Conservation (phyloP, 1,139 yeast species). For the Diutina ranongensis region DNA sequence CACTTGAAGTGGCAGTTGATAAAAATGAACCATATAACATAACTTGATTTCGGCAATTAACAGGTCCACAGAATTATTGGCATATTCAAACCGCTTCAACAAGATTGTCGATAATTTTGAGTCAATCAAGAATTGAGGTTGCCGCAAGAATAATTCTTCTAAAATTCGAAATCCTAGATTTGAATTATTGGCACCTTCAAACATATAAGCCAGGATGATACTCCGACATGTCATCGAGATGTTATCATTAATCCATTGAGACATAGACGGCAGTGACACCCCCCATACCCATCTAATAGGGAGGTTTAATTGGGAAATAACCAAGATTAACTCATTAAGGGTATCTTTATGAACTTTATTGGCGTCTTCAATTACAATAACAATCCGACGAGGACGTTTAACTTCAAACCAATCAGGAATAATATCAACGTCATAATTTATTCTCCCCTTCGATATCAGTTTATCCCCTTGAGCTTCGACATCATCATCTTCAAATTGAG, state of each 20-base stretch:
- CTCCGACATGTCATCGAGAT: slow-evolving; percentile 22
- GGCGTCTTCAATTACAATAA: slow-evolving; percentile 52
- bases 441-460: slow-evolving; percentile 14
- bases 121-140: slow-evolving; percentile 13
- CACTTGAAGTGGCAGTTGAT: slow-evolving; percentile 49
- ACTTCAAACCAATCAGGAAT: slow-evolving; percentile 30
- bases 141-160: slow-evolving; percentile 22
- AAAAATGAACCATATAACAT: slow-evolving; percentile 60
- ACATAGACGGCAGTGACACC: slow-evolving; percentile 35
- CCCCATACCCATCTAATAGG: slow-evolving; percentile 43
- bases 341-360: slow-evolving; percentile 45
- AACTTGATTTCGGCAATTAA: slow-evolving; percentile 44
- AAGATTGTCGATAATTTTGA: slow-evolving; percentile 24
- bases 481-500: slow-evolving; percentile 8
- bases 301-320: slow-evolving; percentile 24
- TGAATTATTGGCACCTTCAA: slow-evolving; percentile 31
- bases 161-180: slow-evolving; percentile 27
- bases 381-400: slow-evolving; percentile 15
- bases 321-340: slow-evolving; percentile 36
- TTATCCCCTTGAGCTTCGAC: slow-evolving; percentile 9
- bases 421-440: slow-evolving; percentile 42
- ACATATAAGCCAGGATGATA: slow-evolving; percentile 28
- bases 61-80: slow-evolving; percentile 41
- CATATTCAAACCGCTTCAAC: slow-evolving; percentile 26
- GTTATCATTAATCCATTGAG: slow-evolving; percentile 26